These are phyloP conservation scores for Coniella lustricola DNA, from an alignment of 2,329 filamentous ascomycete species.

Conservation along the genomic window DNA sequence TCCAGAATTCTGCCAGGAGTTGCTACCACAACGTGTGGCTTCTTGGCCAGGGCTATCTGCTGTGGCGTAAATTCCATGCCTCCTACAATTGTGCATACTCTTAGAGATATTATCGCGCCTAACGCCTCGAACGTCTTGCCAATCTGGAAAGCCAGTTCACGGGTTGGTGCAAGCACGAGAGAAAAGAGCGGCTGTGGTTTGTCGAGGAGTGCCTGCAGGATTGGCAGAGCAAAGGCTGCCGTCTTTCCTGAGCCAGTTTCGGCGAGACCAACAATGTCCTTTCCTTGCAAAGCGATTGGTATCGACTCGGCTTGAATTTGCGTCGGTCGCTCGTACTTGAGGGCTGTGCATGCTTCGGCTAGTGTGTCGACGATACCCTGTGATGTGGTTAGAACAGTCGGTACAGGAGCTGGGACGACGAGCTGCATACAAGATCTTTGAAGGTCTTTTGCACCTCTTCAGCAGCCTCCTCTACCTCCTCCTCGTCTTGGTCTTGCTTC, in stretches of 20 bases:
- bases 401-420: neutral
- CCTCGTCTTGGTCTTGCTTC: constrained; percentile 17
- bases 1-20: constrained; percentile 86
- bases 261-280: constrained; percentile 85
- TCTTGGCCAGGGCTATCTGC: constrained; percentile 85
- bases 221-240: constrained; percentile 86
- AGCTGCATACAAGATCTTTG: constrained; percentile 47
- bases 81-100: constrained; percentile 79
- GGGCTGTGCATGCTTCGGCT: constrained; percentile 75
- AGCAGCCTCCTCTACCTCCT: constrained; percentile 16
- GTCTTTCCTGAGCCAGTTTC: constrained; percentile 97
- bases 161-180: constrained; percentile 86
- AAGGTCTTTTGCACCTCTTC: constrained; percentile 48
- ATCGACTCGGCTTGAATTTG: constrained; percentile 85
- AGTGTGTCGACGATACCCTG: constrained; percentile 78
- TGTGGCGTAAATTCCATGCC: constrained; percentile 96
- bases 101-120: constrained; percentile 79
- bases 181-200: constrained; percentile 80
- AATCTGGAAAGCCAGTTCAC: constrained; percentile 90
- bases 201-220: constrained; percentile 83
- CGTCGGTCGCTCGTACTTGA: constrained; percentile 81
- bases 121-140: constrained; percentile 81
- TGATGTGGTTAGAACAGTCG: neutral
- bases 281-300: constrained; percentile 66
- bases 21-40: constrained; percentile 88